Base-by-base conservation (phyloP, 495 filamentous ascomycete species). In the Pyrenula massariospora region DNA sequence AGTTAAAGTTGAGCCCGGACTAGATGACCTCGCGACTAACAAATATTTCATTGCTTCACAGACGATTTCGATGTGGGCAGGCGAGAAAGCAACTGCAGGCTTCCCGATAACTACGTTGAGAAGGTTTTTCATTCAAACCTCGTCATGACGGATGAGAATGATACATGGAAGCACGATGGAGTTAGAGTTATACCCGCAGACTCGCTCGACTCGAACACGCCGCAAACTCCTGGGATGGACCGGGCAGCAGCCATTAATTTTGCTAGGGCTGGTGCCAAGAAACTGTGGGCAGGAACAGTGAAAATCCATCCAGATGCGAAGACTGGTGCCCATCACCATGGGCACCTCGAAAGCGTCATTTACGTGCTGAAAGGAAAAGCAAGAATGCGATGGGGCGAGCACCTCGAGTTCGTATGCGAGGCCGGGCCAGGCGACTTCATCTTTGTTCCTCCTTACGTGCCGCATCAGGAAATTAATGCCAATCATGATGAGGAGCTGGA, bases 391-490 rank as follows among this genome's bases (percentile, higher is more conserved):
- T 71, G 69, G 69, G 69, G 69, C 3, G 67, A 68, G 59, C 63
- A 62, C 56, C 54, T 71, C 47, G 66, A 69, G 59, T 71, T 71
- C 55, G 63, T 62, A 19, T 67, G 67, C 8, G 69, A 71, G 58
- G 67, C 69, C 3, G 69, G 69, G 19, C 67, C 66, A n/a, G 69
- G 69, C 0, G 69, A 71, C 56, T 71, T 71, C 60, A 71, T 71
- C 50, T 71, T 62, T 51, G 68, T 70, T 24, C 68, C 68, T 50
- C 68, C 68, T 31, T 70, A 64, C 36, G 66, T 67, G 52, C 65
- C 66, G 31, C 67, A 72, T 62, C 68, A 72, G 59, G 69, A 72
- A 61, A 72, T 72, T 61, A 72, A 70, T 56, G 69, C 69, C 19
- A 54, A 55, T 20, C 58, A 60, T 21, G 60, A 69, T 51, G 66